Evolutionary conservation across 2,329 filamentous ascomycete species (phyloP).

Genomic region (Camillea tinctor): DNA sequence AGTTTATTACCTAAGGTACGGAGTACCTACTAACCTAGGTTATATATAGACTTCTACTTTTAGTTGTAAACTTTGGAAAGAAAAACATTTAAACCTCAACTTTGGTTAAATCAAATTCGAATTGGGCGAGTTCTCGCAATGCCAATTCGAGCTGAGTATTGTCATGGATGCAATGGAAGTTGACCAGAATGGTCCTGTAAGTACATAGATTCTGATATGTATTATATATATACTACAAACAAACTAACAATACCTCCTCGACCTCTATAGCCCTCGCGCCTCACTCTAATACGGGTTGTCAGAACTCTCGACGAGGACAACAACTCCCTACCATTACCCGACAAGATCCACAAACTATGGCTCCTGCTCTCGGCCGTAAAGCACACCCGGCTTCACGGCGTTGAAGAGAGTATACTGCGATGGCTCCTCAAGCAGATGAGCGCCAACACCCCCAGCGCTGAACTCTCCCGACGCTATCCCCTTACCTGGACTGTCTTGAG

Average conservation of each 20-base stretch:
- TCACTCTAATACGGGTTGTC: constrained; percentile 50
- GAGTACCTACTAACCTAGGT: too few relatives aligned
- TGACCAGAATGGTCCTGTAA: constrained; percentile 20
- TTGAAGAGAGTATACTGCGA: constrained; percentile 58
- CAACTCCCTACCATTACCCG: constrained; percentile 41
- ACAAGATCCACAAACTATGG: constrained; percentile 52
- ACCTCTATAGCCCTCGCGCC: constrained; percentile 25
- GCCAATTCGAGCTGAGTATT: constrained; percentile 13
- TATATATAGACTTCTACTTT: too few relatives aligned
- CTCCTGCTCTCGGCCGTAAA: constrained; percentile 43
- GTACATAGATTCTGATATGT: neutral
- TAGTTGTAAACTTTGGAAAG: neutral
- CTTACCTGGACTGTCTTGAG: constrained; percentile 61
- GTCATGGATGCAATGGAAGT: constrained; percentile 28
- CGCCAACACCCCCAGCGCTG: constrained; percentile 43
- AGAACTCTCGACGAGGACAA: constrained; percentile 55
- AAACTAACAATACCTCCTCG: constrained; percentile 8
- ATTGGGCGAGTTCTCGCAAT: constrained; percentile 15
- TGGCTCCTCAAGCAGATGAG: constrained; percentile 65
- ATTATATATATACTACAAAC: neutral
- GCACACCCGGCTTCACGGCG: constrained; percentile 46
- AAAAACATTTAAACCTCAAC: too few relatives aligned
- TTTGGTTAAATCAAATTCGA: constrained; percentile 1
- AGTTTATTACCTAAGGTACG: neutral
- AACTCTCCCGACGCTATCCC: constrained; percentile 55